Evolutionary conservation across 1,139 yeast genomes (phyloP).

Genomic region (Pichia sp.): DNA sequence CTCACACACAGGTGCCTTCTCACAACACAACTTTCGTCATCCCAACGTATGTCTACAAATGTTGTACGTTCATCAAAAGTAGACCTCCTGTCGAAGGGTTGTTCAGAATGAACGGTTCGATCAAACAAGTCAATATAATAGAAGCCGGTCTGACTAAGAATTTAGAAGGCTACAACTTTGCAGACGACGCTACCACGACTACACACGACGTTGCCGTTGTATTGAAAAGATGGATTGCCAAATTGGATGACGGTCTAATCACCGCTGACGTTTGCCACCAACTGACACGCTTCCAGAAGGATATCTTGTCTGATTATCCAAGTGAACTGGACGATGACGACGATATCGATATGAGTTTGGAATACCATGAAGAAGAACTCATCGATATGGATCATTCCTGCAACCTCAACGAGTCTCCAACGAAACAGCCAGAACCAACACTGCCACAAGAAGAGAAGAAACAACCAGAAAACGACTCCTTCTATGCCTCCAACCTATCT

Average conservation of each 20-base stretch:
- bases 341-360: not conserved
- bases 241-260: conserved; percentile 30
- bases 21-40: conserved; percentile 17
- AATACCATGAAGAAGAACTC: not conserved
- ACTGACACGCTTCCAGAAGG: conserved; percentile 7
- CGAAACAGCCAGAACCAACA: no score
- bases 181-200: conserved; percentile 19
- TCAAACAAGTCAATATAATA: conserved; percentile 31
- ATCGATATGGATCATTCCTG: conserved; percentile 11
- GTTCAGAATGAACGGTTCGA: conserved; percentile 34
- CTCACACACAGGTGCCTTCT: conserved; percentile 11
- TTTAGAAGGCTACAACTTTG: conserved; percentile 22
- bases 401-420: conserved; percentile 3
- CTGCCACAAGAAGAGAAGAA: not conserved
- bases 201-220: conserved; percentile 36
- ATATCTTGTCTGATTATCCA: conserved; percentile 5
- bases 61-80: conserved; percentile 28
- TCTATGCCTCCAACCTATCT: conserved; percentile 12
- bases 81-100: conserved; percentile 32
- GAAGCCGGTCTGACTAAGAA: conserved; percentile 21
- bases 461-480: not conserved
- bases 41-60: conserved; percentile 31
- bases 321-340: conserved; percentile 14
- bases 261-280: conserved; percentile 22
- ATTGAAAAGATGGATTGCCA: conserved; percentile 35